Conservation (phyloP, 345 rosid species). For the Eucalyptus paniculata region DNA sequence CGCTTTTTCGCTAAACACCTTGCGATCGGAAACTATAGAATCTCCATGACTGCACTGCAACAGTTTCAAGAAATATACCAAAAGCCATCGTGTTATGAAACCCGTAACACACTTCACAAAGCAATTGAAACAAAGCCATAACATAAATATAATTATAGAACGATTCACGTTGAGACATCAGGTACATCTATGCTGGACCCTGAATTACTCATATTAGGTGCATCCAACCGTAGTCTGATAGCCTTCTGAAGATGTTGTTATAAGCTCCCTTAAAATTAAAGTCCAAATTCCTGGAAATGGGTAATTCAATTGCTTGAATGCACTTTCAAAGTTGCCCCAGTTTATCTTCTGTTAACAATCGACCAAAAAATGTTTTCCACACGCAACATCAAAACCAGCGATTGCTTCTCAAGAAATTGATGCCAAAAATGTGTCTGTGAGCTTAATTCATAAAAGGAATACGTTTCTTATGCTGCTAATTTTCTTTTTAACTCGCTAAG, state of each 20-base stretch:
- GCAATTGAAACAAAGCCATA: background rate
- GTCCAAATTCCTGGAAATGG: background rate
- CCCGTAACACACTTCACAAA: background rate
- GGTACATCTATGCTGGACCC: background rate
- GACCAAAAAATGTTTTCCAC: background rate
- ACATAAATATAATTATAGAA: background rate
- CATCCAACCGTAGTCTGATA: background rate
- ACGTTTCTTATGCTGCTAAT: background rate
- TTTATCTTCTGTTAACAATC: background rate
- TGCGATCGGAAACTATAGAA: background rate
- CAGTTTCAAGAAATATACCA: background rate
- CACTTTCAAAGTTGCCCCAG: background rate
- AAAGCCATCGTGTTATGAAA: background rate
- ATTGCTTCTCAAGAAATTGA: background rate
- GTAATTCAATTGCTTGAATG: background rate
- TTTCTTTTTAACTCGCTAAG: background rate
- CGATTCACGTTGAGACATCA: background rate
- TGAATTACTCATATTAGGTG: background rate
- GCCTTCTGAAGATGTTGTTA: background rate
- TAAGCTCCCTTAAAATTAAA: background rate
- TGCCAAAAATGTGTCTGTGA: background rate
- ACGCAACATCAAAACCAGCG: background rate
- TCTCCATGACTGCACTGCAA: background rate
- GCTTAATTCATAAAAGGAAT: background rate
- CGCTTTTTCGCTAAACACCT: background rate